phyloP scores from a whole-genome alignment of 2,329 filamentous ascomycete species.

The Aspergillus quadricinctus region DNA sequence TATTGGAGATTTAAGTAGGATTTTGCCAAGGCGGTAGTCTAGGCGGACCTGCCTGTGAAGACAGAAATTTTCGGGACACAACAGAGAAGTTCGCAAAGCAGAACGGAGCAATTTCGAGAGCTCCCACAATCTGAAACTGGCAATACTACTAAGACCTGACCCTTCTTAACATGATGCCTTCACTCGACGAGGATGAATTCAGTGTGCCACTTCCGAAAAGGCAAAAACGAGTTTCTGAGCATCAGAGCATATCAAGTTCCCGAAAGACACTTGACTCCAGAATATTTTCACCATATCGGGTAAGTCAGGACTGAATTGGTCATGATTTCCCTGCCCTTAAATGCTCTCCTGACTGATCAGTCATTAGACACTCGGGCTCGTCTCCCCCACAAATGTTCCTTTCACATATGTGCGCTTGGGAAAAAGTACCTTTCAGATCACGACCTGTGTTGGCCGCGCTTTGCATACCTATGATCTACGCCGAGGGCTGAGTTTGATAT shows the following conservation, averaged over 20 bases:
- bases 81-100: background rate
- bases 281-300: slow-evolving; percentile 90
- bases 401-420: slow-evolving; percentile 86
- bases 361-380: slow-evolving; percentile 77
- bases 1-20: background rate
- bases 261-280: slow-evolving; percentile 56
- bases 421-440: slow-evolving; percentile 95
- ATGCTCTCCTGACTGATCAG: slow-evolving; percentile 5
- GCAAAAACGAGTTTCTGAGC: slow-evolving; percentile 55
- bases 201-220: slow-evolving; percentile 69
- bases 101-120: background rate
- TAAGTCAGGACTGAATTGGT: slow-evolving; percentile 38
- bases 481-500: slow-evolving; percentile 84
- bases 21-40: slow-evolving; percentile 1
- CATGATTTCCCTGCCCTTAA: background rate
- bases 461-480: slow-evolving; percentile 95
- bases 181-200: slow-evolving; percentile 47
- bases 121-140: background rate
- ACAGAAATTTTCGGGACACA: slow-evolving; percentile 1
- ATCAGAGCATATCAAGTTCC: slow-evolving; percentile 38
- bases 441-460: slow-evolving; percentile 83
- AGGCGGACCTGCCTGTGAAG: background rate
- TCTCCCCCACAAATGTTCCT: slow-evolving; percentile 84
- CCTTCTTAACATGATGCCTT: slow-evolving; percentile 41
- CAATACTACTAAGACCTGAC: background rate